Base-by-base conservation (phyloP, 192 early-diverging fungal genomes). In the Rhizophagus sp. region DNA sequence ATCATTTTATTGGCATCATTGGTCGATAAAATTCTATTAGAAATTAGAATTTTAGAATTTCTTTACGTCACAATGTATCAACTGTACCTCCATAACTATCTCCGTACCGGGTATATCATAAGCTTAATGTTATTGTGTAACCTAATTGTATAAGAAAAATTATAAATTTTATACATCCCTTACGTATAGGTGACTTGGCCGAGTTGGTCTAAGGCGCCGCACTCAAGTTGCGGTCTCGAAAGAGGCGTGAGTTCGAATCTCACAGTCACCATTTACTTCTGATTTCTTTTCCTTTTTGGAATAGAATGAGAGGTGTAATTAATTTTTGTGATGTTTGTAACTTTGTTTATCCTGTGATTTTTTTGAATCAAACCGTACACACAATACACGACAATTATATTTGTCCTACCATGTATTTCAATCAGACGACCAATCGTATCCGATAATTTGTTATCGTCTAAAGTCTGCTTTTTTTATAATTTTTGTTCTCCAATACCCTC, bases 211-310 rank as follows among this genome's bases (percentile, higher is more conserved):
- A 91, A 91, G 90, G 90, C 88, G 89, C 90, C 88, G 90, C 90
- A 91, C 90, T 92, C 91, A 92, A 92, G 89, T 90, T 92, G 91
- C 91, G 89, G 91, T 92, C 90, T 92, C 91, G 91, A 85, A 90
- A 92, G 91, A 92, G 90, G 91, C 91, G 88, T 85, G 89, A 85
- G 89, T 90, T 91, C 90, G 90, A 91, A 90, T 88, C 89, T 87
- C 89, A 85, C 87, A 87, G 84, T 84, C 83, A 88, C 84, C 88
- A 89, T 15, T 70, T 5, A 49, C 1, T 11, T 9, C 1, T 52
- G 1, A 19, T 61, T 70, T 70, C 19, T 41, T 70, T 39, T 41
- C 44, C 22, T 22, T 70, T 70, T 36, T 34, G 33, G 17, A 69
- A 69, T 7, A 66, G 24, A 63, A 63, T 24, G 27, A 4, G 67